These are phyloP conservation scores for Rhinocladiella similis DNA, from an alignment of 2,329 filamentous ascomycete species.

Conservation along the genomic window DNA sequence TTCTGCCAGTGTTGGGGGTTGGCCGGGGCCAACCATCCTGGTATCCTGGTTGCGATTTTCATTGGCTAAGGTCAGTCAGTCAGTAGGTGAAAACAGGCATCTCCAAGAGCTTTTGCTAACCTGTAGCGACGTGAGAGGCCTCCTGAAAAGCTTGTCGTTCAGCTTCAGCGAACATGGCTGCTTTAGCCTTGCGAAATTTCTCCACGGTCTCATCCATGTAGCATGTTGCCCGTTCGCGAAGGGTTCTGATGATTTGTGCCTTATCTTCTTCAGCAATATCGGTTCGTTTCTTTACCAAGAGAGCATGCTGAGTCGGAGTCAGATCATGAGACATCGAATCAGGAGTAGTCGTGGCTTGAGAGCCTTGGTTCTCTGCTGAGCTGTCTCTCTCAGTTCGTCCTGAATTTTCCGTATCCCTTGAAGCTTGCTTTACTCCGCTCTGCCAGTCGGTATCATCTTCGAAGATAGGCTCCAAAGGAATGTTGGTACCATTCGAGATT, in stretches of 20 bases:
- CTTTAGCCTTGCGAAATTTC: slow-evolving; percentile 6
- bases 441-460: not conserved
- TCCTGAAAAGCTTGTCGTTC: not conserved
- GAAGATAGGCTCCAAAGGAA: not conserved
- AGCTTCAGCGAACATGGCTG: not conserved
- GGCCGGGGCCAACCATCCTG: too few species aligned
- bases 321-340: not conserved
- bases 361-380: not conserved
- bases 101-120: not conserved
- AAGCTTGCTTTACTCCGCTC: not conserved
- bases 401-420: not conserved
- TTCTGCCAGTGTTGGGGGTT: not conserved
- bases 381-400: not conserved
- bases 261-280: not conserved
- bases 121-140: not conserved
- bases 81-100: too few species aligned
- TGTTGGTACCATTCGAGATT: not conserved
- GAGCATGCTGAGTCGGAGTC: slow-evolving; percentile 14
- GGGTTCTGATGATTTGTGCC: not conserved
- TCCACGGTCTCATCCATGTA: slow-evolving; percentile 23
- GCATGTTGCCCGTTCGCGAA: slow-evolving; percentile 1
- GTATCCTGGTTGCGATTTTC: too few species aligned
- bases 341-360: not conserved
- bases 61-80: not conserved
- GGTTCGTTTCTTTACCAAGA: slow-evolving; percentile 5